These are phyloP conservation scores for Solanum microdontum DNA, from an alignment of 257 asterid genomes.

Conservation along the genomic window DNA sequence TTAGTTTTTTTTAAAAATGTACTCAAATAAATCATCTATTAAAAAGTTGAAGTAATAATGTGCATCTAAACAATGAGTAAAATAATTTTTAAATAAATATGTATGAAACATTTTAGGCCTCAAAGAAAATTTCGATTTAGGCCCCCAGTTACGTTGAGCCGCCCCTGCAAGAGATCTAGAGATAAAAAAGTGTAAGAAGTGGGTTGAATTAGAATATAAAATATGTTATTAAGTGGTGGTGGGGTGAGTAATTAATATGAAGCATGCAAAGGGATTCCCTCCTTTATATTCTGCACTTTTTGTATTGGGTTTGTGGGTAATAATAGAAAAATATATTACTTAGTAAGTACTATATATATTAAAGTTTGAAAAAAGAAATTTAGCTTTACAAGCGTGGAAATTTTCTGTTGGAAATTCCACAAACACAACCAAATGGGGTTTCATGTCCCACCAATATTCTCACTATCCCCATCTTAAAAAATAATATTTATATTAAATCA, in stretches of 20 bases:
- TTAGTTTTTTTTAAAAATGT: too few relatives aligned
- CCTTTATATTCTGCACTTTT: neutral
- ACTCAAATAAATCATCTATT: too few relatives aligned
- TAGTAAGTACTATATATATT: neutral
- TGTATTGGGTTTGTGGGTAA: neutral
- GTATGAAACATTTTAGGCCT: too few relatives aligned
- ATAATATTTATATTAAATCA: neutral
- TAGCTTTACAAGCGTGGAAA: conserved; percentile 41
- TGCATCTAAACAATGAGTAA: too few relatives aligned
- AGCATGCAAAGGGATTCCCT: conserved; percentile 1
- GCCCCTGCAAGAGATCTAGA: neutral
- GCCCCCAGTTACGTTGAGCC: too few relatives aligned
- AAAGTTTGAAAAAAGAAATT: neutral
- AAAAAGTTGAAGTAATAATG: too few relatives aligned
- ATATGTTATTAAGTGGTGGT: neutral
- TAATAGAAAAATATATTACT: neutral
- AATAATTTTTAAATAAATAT: too few relatives aligned
- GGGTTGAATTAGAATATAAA: neutral
- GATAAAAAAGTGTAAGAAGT: neutral
- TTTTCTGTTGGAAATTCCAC: conserved; percentile 42
- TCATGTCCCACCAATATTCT: neutral
- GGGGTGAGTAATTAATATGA: neutral
- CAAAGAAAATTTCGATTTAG: too few relatives aligned
- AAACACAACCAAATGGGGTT: neutral
- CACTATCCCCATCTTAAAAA: neutral